phyloP scores from a whole-genome alignment of 768 basidiomycete species.

The Pleurotus platypus region DNA sequence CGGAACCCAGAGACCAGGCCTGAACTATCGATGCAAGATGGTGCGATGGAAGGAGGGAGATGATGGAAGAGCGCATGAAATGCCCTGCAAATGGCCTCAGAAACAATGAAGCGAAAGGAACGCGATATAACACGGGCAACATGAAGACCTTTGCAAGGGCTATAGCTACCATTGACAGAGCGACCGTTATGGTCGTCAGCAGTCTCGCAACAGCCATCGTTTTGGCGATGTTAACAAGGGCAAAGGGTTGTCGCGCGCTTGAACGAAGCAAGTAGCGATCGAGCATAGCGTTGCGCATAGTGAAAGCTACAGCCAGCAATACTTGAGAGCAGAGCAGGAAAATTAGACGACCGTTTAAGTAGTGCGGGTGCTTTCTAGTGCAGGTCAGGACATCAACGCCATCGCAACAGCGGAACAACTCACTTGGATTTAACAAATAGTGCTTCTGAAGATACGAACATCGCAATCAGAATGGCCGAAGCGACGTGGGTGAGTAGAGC shows the following conservation, averaged over 20 bases:
- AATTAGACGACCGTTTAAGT: conserved; percentile 65
- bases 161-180: conserved; percentile 41
- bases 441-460: conserved; percentile 33
- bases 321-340: conserved; percentile 57
- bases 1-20: conserved; percentile 47
- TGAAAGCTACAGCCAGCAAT: conserved; percentile 40
- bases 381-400: not conserved
- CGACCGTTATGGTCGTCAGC: conserved; percentile 34
- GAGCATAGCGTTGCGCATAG: conserved; percentile 55
- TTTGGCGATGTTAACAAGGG: conserved; percentile 17
- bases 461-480: conserved; percentile 41
- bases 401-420: conserved; percentile 11
- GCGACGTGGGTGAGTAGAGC: conserved; percentile 42
- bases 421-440: conserved; percentile 71
- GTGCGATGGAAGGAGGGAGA: conserved; percentile 43
- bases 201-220: conserved; percentile 35
- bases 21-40: conserved; percentile 43
- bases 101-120: conserved; percentile 48
- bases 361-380: conserved; percentile 67
- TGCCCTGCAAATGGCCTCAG: conserved; percentile 64
- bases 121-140: conserved; percentile 48
- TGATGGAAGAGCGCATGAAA: conserved; percentile 57
- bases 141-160: conserved; percentile 40
- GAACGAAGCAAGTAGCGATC: conserved; percentile 54
- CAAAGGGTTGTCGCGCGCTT: conserved; percentile 13